phyloP scores from a whole-genome alignment of 2,329 filamentous ascomycete genomes.

The Didymella segeticola region DNA sequence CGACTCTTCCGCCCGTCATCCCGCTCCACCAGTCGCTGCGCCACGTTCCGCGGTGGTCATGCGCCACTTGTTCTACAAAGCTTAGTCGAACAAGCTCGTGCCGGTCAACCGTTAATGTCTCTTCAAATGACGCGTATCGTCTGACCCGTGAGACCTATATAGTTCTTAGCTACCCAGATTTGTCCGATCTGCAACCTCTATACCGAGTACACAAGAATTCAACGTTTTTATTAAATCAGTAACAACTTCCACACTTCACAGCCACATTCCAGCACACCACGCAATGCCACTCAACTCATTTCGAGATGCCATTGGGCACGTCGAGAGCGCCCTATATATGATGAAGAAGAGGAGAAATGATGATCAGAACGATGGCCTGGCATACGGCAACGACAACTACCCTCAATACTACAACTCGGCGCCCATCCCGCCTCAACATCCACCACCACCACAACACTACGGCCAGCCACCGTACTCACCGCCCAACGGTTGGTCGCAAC shows the following conservation, averaged over 20 bases:
- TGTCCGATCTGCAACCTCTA: not conserved
- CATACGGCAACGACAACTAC: conserved; percentile 11
- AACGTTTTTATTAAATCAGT: not conserved
- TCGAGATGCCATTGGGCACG: conserved; percentile 14
- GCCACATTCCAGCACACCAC: not conserved
- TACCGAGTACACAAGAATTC: not conserved
- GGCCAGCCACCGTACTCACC: conserved; percentile 26
- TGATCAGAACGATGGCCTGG: not conserved
- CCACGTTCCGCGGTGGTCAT: conserved; percentile 8
- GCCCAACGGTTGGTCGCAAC: conserved; percentile 62
- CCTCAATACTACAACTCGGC: conserved; percentile 13
- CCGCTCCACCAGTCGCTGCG: conserved; percentile 18
- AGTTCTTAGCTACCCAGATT: not conserved
- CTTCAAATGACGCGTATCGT: conserved; percentile 10
- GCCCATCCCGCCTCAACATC: conserved; percentile 4
- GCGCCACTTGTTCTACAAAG: conserved; percentile 6
- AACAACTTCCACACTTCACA: not conserved
- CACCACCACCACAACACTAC: conserved; percentile 12
- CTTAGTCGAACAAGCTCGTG: conserved; percentile 14
- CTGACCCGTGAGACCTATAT: conserved; percentile 12
- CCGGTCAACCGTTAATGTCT: conserved; percentile 1
- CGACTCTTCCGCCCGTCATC: conserved; percentile 14
- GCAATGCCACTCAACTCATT: conserved; percentile 14
- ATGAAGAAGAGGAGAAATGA: conserved; percentile 12
- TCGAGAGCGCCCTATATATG: conserved; percentile 18